Evolutionary conservation across 306 rosid species (phyloP), one percentile per base, ranked within the genome.

Genomic region (Prunus mira): DNA sequence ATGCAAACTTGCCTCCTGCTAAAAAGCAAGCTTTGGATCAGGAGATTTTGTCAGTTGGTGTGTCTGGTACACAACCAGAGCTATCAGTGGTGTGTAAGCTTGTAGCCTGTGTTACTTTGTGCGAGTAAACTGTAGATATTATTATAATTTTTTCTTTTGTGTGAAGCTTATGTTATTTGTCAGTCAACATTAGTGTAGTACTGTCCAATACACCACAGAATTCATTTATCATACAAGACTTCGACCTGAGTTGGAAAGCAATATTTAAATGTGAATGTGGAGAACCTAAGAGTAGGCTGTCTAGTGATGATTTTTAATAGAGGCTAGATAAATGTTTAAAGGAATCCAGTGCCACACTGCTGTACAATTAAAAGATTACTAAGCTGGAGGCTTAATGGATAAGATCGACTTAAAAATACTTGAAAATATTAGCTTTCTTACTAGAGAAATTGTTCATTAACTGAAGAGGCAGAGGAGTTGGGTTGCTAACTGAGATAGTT

Each of bases 1-100:
- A 86, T 13, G 84, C 78, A 67, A 82, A 87, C 82, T 78, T 86
- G 82, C 91, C 76, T 84, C 96, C 96, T 28, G 55, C 91, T 52
- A 95, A 95, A 89, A 92, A 84, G 82, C 96, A 63, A 77, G 93
- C 93, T 76, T 77, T 89, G 73, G 91, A 88, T 82, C 77, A 78
- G 78, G 95, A 86, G 78, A 79, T 80, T 77, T 88, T 69, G 67
- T 58, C 85, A 56, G 67, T 49, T 34, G 82, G 74, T 79, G 80
- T 61, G 73, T 69, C 86, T 55, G 49, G 47, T 77, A 82, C 83
- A 47, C 77, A n/a, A 73, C 81, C 85, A 83, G 96, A 89, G 78
- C 80, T 95, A 74, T 89, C 96, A 8, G 81, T 89, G 91, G 97
- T 92, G 62, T 24, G 83, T 57, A 65, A 75, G 71, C 61, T 50